A percentile compares a stretch with the other conserved stretches of the same genome.
Conservation (phyloP, 1,139 yeast genomes). For the Kodamaea derodonti region DNA sequence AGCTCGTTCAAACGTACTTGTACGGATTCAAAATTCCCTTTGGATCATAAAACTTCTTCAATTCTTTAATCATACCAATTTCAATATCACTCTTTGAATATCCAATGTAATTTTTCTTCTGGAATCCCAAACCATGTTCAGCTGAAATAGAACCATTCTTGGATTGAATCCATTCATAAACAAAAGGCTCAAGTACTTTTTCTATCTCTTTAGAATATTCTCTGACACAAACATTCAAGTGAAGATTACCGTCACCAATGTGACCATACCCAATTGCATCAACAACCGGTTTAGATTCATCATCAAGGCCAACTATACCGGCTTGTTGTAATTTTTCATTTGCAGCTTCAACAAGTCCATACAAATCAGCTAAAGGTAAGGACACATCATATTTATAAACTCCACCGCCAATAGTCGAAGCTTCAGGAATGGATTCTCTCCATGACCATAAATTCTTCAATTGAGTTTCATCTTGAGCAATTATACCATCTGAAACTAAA, state of each 20-base stretch:
- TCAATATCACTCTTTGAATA: constrained; percentile 75
- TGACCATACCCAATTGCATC: constrained; percentile 94
- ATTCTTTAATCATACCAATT: constrained; percentile 66
- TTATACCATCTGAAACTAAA: constrained; percentile 82
- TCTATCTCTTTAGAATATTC: constrained; percentile 76
- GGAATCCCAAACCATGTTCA: constrained; percentile 96
- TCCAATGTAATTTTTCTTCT: constrained; percentile 82
- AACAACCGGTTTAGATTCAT: constrained; percentile 68
- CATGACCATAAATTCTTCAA: constrained; percentile 81
- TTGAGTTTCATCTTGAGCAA: constrained; percentile 94
- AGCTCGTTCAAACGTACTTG: too few relatives aligned
- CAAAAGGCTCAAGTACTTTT: constrained; percentile 80
- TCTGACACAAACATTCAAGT: constrained; percentile 87
- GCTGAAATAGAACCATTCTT: constrained; percentile 89
- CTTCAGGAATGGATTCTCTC: constrained; percentile 94
- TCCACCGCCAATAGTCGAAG: constrained; percentile 81
- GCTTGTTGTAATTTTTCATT: constrained; percentile 53
- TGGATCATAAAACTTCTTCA: constrained; percentile 84
- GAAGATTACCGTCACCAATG: constrained; percentile 93
- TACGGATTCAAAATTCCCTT: constrained; percentile 89
- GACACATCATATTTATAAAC: constrained; percentile 97
- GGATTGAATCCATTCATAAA: constrained; percentile 79
- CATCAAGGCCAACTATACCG: constrained; percentile 62
- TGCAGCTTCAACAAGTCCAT: constrained; percentile 74
- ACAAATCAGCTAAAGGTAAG: constrained; percentile 74